Conservation (phyloP, 805 yeast species). For the Naumovozyma baii region DNA sequence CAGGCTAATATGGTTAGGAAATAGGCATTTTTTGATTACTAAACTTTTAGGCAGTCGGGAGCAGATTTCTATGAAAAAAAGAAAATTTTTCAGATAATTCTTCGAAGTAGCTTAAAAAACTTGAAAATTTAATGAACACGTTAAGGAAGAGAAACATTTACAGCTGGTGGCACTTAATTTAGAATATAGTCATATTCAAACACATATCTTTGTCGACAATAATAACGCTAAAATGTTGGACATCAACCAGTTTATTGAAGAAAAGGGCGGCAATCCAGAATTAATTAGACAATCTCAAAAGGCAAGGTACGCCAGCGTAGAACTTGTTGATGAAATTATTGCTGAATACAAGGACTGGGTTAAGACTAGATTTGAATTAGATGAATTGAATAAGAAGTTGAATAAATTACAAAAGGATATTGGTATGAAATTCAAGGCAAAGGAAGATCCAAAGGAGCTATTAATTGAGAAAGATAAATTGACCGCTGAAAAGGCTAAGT, state of each 20-base stretch:
- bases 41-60: not conserved
- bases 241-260: slow-evolving; percentile 82
- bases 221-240: slow-evolving; percentile 58
- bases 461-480: slow-evolving; percentile 72
- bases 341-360: slow-evolving; percentile 89
- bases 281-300: slow-evolving; percentile 76
- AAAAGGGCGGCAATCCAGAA: slow-evolving; percentile 95
- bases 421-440: slow-evolving; percentile 84
- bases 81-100: not conserved
- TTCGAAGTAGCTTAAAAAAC: not conserved
- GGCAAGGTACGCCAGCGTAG: slow-evolving; percentile 92
- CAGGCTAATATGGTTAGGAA: not conserved
- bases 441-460: slow-evolving; percentile 85
- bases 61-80: not conserved
- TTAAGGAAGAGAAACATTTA: not conserved
- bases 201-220: not conserved
- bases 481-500: slow-evolving; percentile 56
- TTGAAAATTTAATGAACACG: not conserved
- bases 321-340: slow-evolving; percentile 91
- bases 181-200: not conserved
- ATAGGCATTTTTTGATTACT: not conserved
- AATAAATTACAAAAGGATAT: slow-evolving; percentile 89
- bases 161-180: no score
- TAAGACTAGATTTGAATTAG: slow-evolving; percentile 78
- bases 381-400: slow-evolving; percentile 77